Conservation (phyloP, 306 rosid species). For the Clitoria ternatea region DNA sequence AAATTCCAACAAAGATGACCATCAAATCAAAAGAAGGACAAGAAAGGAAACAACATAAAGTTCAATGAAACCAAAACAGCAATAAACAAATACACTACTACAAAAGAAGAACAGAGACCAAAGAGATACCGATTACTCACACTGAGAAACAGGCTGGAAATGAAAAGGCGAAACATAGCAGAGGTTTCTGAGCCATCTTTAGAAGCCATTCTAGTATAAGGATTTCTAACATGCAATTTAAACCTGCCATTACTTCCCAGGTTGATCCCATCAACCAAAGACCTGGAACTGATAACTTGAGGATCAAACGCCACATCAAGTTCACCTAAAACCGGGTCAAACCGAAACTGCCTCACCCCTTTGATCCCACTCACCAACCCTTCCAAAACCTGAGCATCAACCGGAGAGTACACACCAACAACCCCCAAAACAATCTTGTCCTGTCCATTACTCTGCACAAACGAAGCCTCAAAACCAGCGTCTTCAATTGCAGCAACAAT, state of each 20-base stretch:
- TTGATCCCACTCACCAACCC: conserved; percentile 48
- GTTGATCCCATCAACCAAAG: conserved; percentile 72
- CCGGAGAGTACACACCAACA: conserved; percentile 44
- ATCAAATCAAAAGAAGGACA: not conserved
- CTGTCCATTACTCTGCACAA: conserved; percentile 75
- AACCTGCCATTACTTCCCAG: conserved; percentile 53
- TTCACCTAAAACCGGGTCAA: conserved; percentile 43
- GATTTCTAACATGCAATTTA: conserved; percentile 55
- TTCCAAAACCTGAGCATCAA: conserved; percentile 59
- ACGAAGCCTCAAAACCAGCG: conserved; percentile 78
- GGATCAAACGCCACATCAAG: conserved; percentile 75
- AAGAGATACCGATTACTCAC: conserved; percentile 60
- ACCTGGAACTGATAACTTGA: conserved; percentile 62
- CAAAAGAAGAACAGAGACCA: not conserved
- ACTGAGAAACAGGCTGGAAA: conserved; percentile 73
- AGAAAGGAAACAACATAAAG: not conserved
- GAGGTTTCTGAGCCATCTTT: conserved; percentile 65
- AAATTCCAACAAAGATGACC: not conserved
- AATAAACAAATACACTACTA: not conserved
- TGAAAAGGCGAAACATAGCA: conserved; percentile 60
- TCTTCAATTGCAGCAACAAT: conserved; percentile 76
- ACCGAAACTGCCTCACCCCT: conserved; percentile 62
- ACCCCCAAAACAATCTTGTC: conserved; percentile 54
- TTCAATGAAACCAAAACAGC: not conserved
- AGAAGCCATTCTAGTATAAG: conserved; percentile 71